Conservation (phyloP, 1,284 basidiomycete genomes). For the Sparassis latifolia region DNA sequence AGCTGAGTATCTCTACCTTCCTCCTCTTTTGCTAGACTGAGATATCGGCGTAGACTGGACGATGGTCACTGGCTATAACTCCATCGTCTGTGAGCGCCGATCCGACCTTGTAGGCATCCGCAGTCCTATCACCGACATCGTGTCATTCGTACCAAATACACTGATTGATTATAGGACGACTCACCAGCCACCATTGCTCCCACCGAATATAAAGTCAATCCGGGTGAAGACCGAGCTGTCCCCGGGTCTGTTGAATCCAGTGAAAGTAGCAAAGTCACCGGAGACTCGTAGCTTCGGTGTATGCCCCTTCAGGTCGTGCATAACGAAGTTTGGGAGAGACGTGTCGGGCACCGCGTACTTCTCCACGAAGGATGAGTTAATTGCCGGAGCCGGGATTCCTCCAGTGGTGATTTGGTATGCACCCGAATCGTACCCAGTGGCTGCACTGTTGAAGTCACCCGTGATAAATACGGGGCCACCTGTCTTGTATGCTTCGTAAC, state of each 20-base stretch:
- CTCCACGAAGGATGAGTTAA: constrained; percentile 37
- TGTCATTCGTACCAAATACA: too few relatives aligned
- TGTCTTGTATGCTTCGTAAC: constrained; percentile 38
- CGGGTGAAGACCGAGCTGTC: constrained; percentile 34
- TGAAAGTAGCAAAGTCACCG: constrained; percentile 48
- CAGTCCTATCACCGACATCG: constrained; percentile 25
- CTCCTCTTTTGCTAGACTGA: constrained; percentile 2
- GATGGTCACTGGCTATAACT: constrained; percentile 49
- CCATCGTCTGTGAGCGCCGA: constrained; percentile 45
- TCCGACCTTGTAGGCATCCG: constrained; percentile 34
- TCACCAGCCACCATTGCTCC: constrained; percentile 42
- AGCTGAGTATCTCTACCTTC: too few relatives aligned
- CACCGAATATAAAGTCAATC: constrained; percentile 52
- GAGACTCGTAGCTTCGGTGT: constrained; percentile 38
- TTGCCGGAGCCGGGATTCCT: constrained; percentile 28
- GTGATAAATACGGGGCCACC: constrained; percentile 38
- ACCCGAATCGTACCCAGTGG: constrained; percentile 37
- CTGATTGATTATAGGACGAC: constrained; percentile 14
- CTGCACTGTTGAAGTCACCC: constrained; percentile 51
- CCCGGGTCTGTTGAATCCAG: constrained; percentile 38
- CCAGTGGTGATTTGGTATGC: constrained; percentile 49
- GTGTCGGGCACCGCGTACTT: constrained; percentile 32
- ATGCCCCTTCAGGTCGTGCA: constrained; percentile 40
- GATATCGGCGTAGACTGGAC: constrained; percentile 42
- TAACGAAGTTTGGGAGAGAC: constrained; percentile 32